Percentiles rank a stretch among this genome's conserved stretches.
Evolutionary conservation across 2,329 filamentous ascomycete species (phyloP).

Genomic region (Colletotrichum sp.): DNA sequence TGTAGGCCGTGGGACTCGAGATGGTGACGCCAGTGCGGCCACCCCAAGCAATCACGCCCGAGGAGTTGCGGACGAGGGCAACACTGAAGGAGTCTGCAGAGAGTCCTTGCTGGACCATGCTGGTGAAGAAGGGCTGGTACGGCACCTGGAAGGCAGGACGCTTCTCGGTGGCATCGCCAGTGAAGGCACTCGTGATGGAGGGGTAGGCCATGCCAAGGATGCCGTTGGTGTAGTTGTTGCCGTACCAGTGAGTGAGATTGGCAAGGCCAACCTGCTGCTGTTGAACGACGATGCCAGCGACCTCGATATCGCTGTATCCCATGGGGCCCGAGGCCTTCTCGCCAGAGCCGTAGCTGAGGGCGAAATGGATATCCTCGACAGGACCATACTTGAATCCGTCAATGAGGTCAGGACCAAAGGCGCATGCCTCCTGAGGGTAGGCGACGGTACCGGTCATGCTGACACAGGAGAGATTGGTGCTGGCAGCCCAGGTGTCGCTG

Average conservation of each 20-base stretch:
- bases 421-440: conserved; percentile 37
- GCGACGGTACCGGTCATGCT: conserved; percentile 34
- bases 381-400: conserved; percentile 44
- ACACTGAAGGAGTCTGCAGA: conserved; percentile 53
- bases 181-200: conserved; percentile 53
- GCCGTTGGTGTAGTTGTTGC: conserved; percentile 57
- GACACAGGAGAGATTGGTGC: conserved; percentile 45
- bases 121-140: conserved; percentile 56
- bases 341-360: conserved; percentile 52
- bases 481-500: conserved; percentile 56
- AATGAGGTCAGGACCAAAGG: conserved; percentile 44
- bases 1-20: conserved; percentile 32
- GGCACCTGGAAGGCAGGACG: conserved; percentile 40
- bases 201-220: conserved; percentile 57
- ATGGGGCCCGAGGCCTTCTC: conserved; percentile 53
- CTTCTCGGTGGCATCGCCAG: conserved; percentile 43
- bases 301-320: conserved; percentile 49
- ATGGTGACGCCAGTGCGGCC: conserved; percentile 42
- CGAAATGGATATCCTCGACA: conserved; percentile 49
- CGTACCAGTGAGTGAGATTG: conserved; percentile 54
- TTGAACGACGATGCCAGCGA: conserved; percentile 49
- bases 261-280: conserved; percentile 55
- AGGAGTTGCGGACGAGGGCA: conserved; percentile 51
- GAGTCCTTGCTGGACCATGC: conserved; percentile 49
- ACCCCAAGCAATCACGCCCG: conserved; percentile 52